phyloP scores from a whole-genome alignment of 352 stramenopile genomes.

The Phytophthora quininea region DNA sequence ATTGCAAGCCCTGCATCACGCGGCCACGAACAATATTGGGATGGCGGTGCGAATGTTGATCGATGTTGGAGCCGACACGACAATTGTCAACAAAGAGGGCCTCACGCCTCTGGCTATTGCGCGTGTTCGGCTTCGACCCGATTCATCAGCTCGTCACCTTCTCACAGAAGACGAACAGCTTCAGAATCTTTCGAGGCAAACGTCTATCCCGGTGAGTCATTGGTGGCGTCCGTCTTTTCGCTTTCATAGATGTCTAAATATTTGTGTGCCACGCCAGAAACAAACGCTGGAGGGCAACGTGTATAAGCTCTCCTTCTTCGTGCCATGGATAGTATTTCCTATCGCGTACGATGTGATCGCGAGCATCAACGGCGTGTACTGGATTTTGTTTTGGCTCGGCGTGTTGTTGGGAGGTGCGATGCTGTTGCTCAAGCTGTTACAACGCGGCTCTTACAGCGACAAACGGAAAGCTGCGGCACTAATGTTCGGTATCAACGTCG shows the following conservation, averaged over 20 bases:
- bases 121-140: slow-evolving; percentile 32
- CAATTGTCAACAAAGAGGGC: slow-evolving; percentile 45
- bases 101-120: slow-evolving; percentile 64
- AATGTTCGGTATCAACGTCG: slow-evolving; percentile 80
- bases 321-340: slow-evolving; percentile 73
- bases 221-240: background rate
- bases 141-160: slow-evolving; percentile 51
- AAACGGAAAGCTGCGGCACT: slow-evolving; percentile 76
- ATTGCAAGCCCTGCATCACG: slow-evolving; percentile 63
- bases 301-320: slow-evolving; percentile 77
- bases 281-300: slow-evolving; percentile 63
- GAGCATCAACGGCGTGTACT: slow-evolving; percentile 34
- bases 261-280: slow-evolving; percentile 38
- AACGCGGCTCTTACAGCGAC: slow-evolving; percentile 70
- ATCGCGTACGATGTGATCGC: slow-evolving; percentile 45
- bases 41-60: slow-evolving; percentile 75
- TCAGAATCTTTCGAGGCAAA: slow-evolving; percentile 45
- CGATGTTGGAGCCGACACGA: slow-evolving; percentile 56
- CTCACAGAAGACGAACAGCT: slow-evolving; percentile 64
- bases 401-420: slow-evolving; percentile 42
- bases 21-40: slow-evolving; percentile 61
- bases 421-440: slow-evolving; percentile 56
- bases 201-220: slow-evolving; percentile 41
- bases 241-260: background rate
- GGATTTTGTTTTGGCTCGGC: slow-evolving; percentile 46